Percentiles rank a stretch among this genome's conserved stretches.
Conservation (phyloP, 345 rosid genomes). For the Firmiana major region DNA sequence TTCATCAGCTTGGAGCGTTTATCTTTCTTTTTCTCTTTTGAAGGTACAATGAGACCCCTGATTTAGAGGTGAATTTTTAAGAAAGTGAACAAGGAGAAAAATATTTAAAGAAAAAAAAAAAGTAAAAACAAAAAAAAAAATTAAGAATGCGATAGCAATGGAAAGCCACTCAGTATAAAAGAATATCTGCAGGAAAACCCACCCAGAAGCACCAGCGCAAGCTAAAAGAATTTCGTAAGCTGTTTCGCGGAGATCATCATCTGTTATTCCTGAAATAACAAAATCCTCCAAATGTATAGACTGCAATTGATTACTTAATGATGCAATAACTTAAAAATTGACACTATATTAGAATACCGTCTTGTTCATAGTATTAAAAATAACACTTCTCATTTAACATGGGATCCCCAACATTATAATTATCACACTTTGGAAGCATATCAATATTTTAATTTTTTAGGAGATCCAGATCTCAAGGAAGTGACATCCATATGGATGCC, state of each 20-base stretch:
- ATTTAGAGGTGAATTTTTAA: constrained; percentile 8
- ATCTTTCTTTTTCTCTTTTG: constrained; percentile 85
- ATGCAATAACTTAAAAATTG: neutral
- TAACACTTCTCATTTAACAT: neutral
- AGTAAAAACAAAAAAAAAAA: neutral
- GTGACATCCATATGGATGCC: neutral
- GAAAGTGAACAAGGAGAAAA: constrained; percentile 16
- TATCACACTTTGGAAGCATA: neutral
- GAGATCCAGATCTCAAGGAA: neutral
- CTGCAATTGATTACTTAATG: neutral
- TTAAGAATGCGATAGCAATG: neutral
- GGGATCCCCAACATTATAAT: neutral
- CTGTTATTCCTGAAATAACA: constrained; percentile 60
- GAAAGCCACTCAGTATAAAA: neutral
- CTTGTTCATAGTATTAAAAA: neutral
- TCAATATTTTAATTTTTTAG: neutral
- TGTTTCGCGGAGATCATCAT: constrained; percentile 93
- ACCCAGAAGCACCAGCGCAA: constrained; percentile 99
- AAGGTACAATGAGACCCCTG: constrained; percentile 92
- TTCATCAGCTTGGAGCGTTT: constrained; percentile 78
- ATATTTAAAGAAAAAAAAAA: neutral
- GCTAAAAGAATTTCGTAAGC: constrained; percentile 92
- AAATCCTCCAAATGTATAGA: neutral
- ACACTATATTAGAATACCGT: neutral
- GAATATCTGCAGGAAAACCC: constrained; percentile 21